Conservation (phyloP, 495 filamentous ascomycete species). For the Xylaria longipes region DNA sequence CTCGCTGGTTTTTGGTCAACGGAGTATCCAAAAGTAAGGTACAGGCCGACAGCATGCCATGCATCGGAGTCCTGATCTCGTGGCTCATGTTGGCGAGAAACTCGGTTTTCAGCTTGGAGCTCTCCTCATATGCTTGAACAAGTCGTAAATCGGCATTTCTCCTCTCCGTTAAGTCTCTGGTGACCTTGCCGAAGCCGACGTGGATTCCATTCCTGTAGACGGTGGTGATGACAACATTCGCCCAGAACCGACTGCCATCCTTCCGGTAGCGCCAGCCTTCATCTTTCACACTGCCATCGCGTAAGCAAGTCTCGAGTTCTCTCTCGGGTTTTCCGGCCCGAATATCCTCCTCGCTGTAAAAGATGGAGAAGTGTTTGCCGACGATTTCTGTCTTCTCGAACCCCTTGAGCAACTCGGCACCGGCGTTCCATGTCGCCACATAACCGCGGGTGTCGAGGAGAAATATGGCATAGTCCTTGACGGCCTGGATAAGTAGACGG, state of each 20-base stretch:
- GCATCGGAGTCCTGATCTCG: slow-evolving; percentile 61
- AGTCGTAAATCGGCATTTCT: slow-evolving; percentile 63
- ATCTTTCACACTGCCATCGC: slow-evolving; percentile 66
- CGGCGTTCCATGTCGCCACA: slow-evolving; percentile 68
- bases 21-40: slow-evolving; percentile 51
- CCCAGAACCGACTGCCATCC: slow-evolving; percentile 69
- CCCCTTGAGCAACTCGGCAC: slow-evolving; percentile 65
- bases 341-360: slow-evolving; percentile 65
- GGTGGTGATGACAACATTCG: slow-evolving; percentile 69
- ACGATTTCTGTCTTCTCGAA: slow-evolving; percentile 64
- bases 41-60: slow-evolving; percentile 58
- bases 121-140: slow-evolving; percentile 69
- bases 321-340: slow-evolving; percentile 58
- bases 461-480: slow-evolving; percentile 73
- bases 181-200: slow-evolving; percentile 70
- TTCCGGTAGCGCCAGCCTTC: slow-evolving; percentile 71
- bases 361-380: slow-evolving; percentile 67
- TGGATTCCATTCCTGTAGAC: slow-evolving; percentile 63
- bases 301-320: slow-evolving; percentile 63
- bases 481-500: slow-evolving; percentile 66
- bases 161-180: slow-evolving; percentile 67
- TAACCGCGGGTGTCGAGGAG: slow-evolving; percentile 65
- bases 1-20: slow-evolving; percentile 48
- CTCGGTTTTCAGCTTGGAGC: slow-evolving; percentile 67
- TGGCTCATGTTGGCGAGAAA: slow-evolving; percentile 70